Percentiles rank a stretch among this genome's conserved stretches.
Conservation (phyloP, 805 yeast genomes). For the Kodamaea laetipori region DNA sequence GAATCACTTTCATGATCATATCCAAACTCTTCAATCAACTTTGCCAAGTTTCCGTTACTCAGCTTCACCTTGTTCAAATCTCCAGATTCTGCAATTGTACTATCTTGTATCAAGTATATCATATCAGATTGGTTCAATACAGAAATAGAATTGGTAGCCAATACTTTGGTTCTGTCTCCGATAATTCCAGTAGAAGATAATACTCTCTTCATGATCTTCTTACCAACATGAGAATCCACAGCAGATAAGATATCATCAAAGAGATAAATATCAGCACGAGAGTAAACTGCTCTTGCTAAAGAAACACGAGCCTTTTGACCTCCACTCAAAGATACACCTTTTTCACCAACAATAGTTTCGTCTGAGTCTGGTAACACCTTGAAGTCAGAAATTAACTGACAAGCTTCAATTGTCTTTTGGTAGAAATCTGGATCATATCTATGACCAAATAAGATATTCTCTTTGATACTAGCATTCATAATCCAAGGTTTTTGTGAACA, state of each 20-base stretch:
- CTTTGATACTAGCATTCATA: slow-evolving; percentile 51
- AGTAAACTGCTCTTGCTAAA: slow-evolving; percentile 68
- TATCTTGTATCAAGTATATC: slow-evolving; percentile 58
- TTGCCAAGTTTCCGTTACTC: slow-evolving; percentile 31
- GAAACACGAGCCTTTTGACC: slow-evolving; percentile 68
- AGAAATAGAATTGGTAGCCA: slow-evolving; percentile 60
- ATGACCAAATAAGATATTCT: slow-evolving; percentile 54
- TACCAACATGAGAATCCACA: slow-evolving; percentile 72
- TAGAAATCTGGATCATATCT: slow-evolving; percentile 45
- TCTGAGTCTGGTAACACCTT: slow-evolving; percentile 54
- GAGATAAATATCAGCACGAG: slow-evolving; percentile 58
- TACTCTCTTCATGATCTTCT: slow-evolving; percentile 52
- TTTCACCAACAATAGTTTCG: slow-evolving; percentile 58
- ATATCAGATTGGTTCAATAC: slow-evolving; percentile 59
- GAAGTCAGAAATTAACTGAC: slow-evolving; percentile 52
- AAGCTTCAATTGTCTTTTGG: slow-evolving; percentile 46
- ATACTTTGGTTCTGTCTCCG: slow-evolving; percentile 52
- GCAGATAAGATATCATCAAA: slow-evolving; percentile 71
- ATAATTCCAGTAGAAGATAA: slow-evolving; percentile 50
- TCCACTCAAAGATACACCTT: slow-evolving; percentile 61
- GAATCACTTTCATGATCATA: slow-evolving; percentile 21
- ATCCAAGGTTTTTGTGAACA: slow-evolving; percentile 64
- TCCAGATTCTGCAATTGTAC: slow-evolving; percentile 59
- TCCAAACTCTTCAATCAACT: slow-evolving; percentile 23
- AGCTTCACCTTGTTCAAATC: slow-evolving; percentile 51